Evolutionary conservation across 768 basidiomycete species (phyloP), one percentile per base, ranked within the genome.

Genomic region (Amanita pallidorosea): DNA sequence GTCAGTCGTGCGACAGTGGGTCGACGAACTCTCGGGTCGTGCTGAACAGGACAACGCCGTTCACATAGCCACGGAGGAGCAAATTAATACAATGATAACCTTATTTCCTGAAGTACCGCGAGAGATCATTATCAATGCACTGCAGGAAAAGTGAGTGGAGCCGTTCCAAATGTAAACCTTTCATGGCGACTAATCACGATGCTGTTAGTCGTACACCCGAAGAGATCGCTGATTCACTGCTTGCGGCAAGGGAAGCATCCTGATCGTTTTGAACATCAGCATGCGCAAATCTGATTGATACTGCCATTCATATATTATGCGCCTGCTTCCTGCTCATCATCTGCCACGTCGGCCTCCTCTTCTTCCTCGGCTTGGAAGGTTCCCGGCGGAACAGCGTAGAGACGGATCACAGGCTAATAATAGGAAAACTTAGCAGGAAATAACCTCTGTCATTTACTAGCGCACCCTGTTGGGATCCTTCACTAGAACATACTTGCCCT

Each of bases 391-490:
- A 98, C 91, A 45, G 88, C 75, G 69, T 97, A 99, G 33, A 99
- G 68, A 50, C 93, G 87, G 64, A 97, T 84, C 59, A 95, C 86
- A 47, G 94, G 87, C 95, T 98, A 60, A 45, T 58, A 57, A 58
- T 60, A 62, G 50, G 47, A 49, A 48, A 47, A 53, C 52, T 41
- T 37, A 13, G 18, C 23, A n/a, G 35, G 53, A 42, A 51, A 17
- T 55, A 43, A 49, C 48, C 36, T 27, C 41, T 23, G 20, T n/a
- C 13, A 37, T 25, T 23, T 29, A 11, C 31, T 38, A 31, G 65
- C 76, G 59, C 61, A 95, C 94, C 81, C 81, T 91, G 77, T 98
- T 98, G 15, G 96, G 95, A 67, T 99, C 96, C 69, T 95, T 96
- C 47, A 99, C 82, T 23, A 99, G 72, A 12, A 98, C 88, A 63